These are phyloP conservation scores for Prinsepia uniflora DNA, from an alignment of 306 rosid species.

Conservation along the genomic window DNA sequence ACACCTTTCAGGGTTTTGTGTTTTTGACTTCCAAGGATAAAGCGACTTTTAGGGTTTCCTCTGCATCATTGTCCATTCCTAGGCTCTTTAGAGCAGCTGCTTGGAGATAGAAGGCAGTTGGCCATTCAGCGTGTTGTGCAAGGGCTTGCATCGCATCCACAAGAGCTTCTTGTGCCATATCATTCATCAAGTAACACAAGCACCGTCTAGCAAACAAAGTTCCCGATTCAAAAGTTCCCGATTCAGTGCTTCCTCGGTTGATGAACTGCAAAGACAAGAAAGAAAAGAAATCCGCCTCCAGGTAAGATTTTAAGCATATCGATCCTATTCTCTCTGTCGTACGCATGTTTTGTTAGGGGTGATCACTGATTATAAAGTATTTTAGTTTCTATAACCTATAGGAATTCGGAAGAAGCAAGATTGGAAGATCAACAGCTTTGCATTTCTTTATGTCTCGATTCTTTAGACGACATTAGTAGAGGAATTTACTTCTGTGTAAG, in stretches of 20 bases:
- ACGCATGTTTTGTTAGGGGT: no score
- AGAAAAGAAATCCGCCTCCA: neutral
- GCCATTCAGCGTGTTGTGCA: conserved; percentile 62
- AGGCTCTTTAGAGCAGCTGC: conserved; percentile 78
- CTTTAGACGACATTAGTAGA: neutral
- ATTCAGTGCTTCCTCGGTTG: conserved; percentile 63
- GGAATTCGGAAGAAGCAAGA: neutral
- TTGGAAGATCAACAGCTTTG: no score
- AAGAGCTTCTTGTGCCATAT: conserved; percentile 82
- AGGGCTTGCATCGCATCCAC: conserved; percentile 93
- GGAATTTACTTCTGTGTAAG: conserved; percentile 68
- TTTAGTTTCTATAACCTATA: neutral
- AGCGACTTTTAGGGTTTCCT: conserved; percentile 77
- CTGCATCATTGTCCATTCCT: conserved; percentile 87
- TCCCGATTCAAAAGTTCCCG: conserved; percentile 74
- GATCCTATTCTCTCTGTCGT: neutral
- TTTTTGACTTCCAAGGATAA: conserved; percentile 61
- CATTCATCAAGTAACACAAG: conserved; percentile 80
- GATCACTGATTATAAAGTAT: neutral
- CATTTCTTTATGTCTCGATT: no score
- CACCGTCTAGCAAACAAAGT: conserved; percentile 79
- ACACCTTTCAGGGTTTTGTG: conserved; percentile 48
- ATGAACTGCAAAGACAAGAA: conserved; percentile 55
- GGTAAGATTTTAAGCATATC: neutral
- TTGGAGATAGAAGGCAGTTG: conserved; percentile 86